A percentile compares a stretch with the other conserved stretches of the same genome.
Evolutionary conservation across 2,329 filamentous ascomycete genomes (phyloP).

Genomic region (Pseudogymnoascus sp.): DNA sequence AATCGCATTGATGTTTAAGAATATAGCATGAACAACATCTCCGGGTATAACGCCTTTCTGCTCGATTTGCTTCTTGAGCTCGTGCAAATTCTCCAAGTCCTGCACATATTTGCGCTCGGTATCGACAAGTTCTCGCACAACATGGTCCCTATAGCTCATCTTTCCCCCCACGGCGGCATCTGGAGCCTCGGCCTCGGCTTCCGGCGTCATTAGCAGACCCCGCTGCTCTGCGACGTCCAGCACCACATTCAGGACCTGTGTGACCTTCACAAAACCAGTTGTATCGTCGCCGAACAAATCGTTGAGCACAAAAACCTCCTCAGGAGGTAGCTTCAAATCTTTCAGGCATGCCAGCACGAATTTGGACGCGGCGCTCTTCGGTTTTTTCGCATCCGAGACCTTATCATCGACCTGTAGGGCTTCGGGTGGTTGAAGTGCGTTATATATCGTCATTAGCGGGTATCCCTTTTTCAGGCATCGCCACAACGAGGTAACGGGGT

Average conservation of each 20-base stretch:
- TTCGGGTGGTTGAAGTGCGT: constrained; percentile 64
- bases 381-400: constrained; percentile 60
- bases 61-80: constrained; percentile 82
- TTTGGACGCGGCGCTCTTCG: constrained; percentile 83
- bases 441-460: constrained; percentile 83
- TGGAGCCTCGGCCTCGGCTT: constrained; percentile 43
- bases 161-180: constrained; percentile 48
- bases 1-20: constrained; percentile 90
- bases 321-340: constrained; percentile 67
- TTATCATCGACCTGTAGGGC: constrained; percentile 60
- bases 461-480: constrained; percentile 73
- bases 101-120: constrained; percentile 98
- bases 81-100: constrained; percentile 87
- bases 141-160: constrained; percentile 71
- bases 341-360: constrained; percentile 85
- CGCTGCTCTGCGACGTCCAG: constrained; percentile 76
- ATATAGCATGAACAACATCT: constrained; percentile 87
- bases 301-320: constrained; percentile 83
- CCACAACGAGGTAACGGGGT: constrained; percentile 89
- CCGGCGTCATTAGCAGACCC: constrained; percentile 59
- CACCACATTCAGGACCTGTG: constrained; percentile 84
- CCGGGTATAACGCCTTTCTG: constrained; percentile 81
- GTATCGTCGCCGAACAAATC: constrained; percentile 92
- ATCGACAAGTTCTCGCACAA: constrained; percentile 83
- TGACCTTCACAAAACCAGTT: constrained; percentile 95